Conservation (phyloP, 2,329 filamentous ascomycete genomes). For the Ceratocystis eucalypticola region DNA sequence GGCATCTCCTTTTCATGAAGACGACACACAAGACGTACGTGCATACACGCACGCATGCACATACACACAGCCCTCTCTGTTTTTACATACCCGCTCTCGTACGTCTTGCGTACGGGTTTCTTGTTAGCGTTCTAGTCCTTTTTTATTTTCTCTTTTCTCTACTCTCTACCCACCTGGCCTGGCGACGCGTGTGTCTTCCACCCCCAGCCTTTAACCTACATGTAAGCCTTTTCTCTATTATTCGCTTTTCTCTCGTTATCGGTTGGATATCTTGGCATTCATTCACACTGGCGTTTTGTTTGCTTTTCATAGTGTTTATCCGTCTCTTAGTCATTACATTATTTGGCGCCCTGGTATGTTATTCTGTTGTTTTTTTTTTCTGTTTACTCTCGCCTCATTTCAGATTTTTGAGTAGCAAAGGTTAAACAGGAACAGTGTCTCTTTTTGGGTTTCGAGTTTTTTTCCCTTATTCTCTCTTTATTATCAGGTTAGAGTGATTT, state of each 20-base stretch:
- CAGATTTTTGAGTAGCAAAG: too few species aligned
- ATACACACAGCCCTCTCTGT: neutral
- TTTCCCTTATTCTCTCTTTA: neutral
- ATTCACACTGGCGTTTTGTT: neutral
- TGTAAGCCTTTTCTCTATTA: constrained; percentile 1
- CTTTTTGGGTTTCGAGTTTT: neutral
- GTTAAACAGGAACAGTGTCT: too few species aligned
- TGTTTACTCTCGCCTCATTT: neutral
- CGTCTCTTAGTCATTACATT: neutral
- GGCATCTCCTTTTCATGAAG: too few species aligned
- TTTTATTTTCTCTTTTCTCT: neutral
- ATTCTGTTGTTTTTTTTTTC: neutral
- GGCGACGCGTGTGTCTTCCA: neutral
- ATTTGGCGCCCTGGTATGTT: neutral
- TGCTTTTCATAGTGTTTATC: neutral
- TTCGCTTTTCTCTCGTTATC: neutral
- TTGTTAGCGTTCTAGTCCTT: neutral
- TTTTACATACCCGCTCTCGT: neutral
- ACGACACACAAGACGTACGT: neutral
- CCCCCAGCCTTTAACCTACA: neutral
- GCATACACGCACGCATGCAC: neutral
- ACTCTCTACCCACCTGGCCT: neutral
- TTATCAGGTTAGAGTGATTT: neutral
- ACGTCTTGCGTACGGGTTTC: too few species aligned
- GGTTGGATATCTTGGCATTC: neutral